Conservation (phyloP, 2,329 filamentous ascomycete species). For the Sclerotinia minor region DNA sequence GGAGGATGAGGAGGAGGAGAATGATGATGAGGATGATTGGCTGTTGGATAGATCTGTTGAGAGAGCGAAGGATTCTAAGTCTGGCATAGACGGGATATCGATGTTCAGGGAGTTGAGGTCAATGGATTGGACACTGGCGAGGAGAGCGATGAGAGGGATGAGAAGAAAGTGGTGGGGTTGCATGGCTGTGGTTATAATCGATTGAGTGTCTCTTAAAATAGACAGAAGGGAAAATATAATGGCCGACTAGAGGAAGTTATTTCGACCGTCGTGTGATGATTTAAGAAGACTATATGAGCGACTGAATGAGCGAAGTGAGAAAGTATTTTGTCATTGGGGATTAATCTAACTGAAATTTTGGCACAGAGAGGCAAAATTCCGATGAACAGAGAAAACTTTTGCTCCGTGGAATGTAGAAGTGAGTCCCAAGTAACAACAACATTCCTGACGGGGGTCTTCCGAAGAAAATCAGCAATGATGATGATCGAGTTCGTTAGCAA, state of each 20-base stretch:
- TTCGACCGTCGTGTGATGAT: background rate
- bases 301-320: background rate
- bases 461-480: background rate
- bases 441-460: background rate
- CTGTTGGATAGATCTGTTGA: background rate
- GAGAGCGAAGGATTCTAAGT: background rate
- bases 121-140: constrained; percentile 6
- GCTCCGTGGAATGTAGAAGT: constrained; percentile 11
- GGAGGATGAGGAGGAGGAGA: constrained; percentile 6
- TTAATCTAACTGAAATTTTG: background rate
- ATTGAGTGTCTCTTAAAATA: background rate
- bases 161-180: background rate
- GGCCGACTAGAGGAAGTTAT: background rate
- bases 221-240: background rate
- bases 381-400: background rate
- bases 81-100: background rate
- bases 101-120: background rate
- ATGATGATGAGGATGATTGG: constrained; percentile 7
- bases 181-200: background rate
- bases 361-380: constrained; percentile 9
- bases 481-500: background rate
- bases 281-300: background rate
- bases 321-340: background rate
- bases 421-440: background rate
- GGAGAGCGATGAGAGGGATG: background rate